Percentiles rank a stretch among this genome's conserved stretches.
Conservation (phyloP, 352 stramenopile genomes). For the Pythium brachiatum region DNA sequence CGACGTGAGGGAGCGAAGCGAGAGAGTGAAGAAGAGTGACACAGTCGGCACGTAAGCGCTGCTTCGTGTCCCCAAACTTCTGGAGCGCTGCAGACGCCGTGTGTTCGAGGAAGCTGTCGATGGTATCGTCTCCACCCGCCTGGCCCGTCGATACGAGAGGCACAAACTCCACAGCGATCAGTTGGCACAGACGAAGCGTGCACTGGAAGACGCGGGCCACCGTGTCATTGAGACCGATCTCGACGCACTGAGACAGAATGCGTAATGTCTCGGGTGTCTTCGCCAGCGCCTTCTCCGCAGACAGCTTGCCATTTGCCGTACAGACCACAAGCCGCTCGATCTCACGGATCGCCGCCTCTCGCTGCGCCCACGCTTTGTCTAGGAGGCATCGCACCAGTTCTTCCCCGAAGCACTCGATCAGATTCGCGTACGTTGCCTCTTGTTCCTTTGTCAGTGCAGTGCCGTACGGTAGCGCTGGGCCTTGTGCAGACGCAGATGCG, state of each 20-base stretch:
- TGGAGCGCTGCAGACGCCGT: constrained; percentile 61
- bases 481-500: constrained; percentile 26
- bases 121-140: constrained; percentile 30
- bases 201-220: constrained; percentile 81
- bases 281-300: constrained; percentile 41
- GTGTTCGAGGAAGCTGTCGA: constrained; percentile 63
- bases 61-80: constrained; percentile 78
- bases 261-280: constrained; percentile 60
- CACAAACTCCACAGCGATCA: constrained; percentile 71
- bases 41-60: constrained; percentile 65
- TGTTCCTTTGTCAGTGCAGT: constrained; percentile 65
- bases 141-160: constrained; percentile 36
- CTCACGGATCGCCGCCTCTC: constrained; percentile 70
- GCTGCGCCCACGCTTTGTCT: constrained; percentile 77
- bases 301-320: constrained; percentile 42
- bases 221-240: constrained; percentile 71
- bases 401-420: constrained; percentile 67
- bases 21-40: constrained; percentile 70
- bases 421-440: constrained; percentile 37
- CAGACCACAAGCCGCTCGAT: constrained; percentile 66
- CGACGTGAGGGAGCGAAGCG: constrained; percentile 51
- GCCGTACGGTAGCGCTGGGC: constrained; percentile 60
- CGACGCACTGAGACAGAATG: constrained; percentile 54
- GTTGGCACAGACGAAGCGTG: constrained; percentile 63
- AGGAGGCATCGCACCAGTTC: constrained; percentile 72